phyloP scores from a whole-genome alignment of 208 protist genomes.

The Novymonas esmeraldas region DNA sequence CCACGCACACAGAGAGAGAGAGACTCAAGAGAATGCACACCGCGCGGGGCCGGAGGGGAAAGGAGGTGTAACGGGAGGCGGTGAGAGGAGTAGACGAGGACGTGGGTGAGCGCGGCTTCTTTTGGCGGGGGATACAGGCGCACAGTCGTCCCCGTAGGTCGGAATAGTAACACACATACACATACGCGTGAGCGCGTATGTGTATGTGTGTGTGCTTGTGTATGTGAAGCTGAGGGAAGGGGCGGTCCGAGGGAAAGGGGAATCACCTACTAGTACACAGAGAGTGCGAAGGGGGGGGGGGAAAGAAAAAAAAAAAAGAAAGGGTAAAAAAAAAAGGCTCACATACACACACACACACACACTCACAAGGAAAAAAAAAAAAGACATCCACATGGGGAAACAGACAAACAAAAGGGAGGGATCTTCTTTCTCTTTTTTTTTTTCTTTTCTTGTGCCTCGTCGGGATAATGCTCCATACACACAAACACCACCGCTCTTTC shows the following conservation, averaged over 20 bases:
- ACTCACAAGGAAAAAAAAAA: neutral
- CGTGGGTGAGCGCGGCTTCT: too few species aligned
- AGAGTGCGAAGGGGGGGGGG: neutral
- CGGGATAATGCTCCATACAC: neutral
- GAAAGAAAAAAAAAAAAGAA: neutral
- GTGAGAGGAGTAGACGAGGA: too few species aligned
- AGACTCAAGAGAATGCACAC: neutral
- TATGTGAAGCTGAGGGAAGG: too few species aligned
- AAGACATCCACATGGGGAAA: neutral
- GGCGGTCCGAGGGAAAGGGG: too few species aligned
- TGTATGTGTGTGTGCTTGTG: neutral
- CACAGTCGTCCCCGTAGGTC: too few species aligned
- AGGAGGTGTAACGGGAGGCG: too few species aligned
- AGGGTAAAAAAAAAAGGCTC: neutral
- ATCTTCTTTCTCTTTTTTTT: neutral
- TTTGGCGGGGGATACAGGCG: too few species aligned
- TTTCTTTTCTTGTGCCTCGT: neutral
- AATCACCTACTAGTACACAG: neutral
- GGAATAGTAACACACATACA: too few species aligned
- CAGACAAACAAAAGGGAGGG: constrained; percentile 1
- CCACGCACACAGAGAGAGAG: too few species aligned
- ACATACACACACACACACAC: constrained; percentile 12
- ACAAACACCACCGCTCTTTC: neutral
- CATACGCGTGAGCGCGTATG: neutral
- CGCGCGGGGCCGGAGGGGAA: too few species aligned